Base-by-base conservation (phyloP, 495 filamentous ascomycete genomes). In the Penicillium ucsense region DNA sequence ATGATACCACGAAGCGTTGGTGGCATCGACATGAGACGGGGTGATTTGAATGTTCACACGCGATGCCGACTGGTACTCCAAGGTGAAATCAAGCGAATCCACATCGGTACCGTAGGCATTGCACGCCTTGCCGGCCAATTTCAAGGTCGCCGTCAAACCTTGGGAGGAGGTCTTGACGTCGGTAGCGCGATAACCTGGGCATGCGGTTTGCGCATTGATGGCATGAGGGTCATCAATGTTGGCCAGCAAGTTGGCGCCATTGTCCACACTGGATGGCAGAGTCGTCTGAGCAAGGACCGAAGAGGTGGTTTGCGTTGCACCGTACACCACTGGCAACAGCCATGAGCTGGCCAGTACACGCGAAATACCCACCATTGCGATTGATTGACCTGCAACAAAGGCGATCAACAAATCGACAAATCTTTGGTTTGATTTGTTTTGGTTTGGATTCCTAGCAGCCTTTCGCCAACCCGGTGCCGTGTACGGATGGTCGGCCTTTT, bases 151-250 rank as follows among this genome's bases (percentile, higher is more conserved):
- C 3, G 67, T 74, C 31, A 83, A 62, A 7, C 79, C 79, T 38
- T 60, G 46, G 7, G 54, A 34, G n/a, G 63, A 72, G 8, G 67
- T 52, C 32, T 69, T 46, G 8, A 82, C 68, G 51, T 76, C 64
- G 4, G 65, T 71, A 3, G 78, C 81, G 38, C 54, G 78, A 55
- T 84, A 84, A 1, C 81, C 81, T 20, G 81, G 81, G 55, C 81
- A 84, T 2, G 81, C 78, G 3, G 71, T 65, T 61, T 92, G 88
- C 2, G 83, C 76, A 61, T 88, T 67, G 43, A 84, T 67, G 10
- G 88, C 86, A 33, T 84, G 40, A 7, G 85, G 81, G 52, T 90
- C 86, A 37, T 80, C 54, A 56, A 90, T 77, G 56, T 88, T 71
- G 34, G 88, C 83, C 29, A 88, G 63, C 33, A 88, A 50, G 11